Conservation (phyloP, 2,329 filamentous ascomycete genomes). For the Alternaria triticimaculans region DNA sequence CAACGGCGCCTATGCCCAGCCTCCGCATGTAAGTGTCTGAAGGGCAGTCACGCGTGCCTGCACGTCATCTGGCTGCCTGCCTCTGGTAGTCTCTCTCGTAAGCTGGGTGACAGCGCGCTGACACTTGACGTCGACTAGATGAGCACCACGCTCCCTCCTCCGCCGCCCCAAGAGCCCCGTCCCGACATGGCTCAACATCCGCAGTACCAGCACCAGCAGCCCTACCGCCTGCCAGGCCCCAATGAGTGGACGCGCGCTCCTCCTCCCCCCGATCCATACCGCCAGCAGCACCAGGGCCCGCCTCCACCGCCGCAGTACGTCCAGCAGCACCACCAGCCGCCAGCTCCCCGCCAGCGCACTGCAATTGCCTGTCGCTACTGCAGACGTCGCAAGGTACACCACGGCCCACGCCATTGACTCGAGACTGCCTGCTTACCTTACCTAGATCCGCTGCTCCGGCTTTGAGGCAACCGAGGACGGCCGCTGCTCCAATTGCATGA, state of each 20-base stretch:
- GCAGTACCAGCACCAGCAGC: conserved; percentile 50
- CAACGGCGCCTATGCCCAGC: conserved; percentile 46
- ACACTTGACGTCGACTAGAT: conserved; percentile 38
- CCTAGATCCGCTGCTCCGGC: conserved; percentile 75
- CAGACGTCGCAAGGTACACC: conserved; percentile 62
- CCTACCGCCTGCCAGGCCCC: conserved; percentile 55
- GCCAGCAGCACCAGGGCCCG: conserved; percentile 47
- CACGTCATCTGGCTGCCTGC: conserved; percentile 4
- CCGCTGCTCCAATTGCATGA: conserved; percentile 73
- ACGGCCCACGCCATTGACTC: not conserved
- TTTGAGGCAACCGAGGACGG: conserved; percentile 76
- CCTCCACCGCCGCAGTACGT: conserved; percentile 51
- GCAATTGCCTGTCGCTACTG: conserved; percentile 68
- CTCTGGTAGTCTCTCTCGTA: conserved; percentile 2
- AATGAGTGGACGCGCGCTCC: conserved; percentile 53
- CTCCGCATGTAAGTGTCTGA: conserved; percentile 44
- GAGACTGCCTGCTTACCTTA: conserved; percentile 18
- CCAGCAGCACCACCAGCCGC: conserved; percentile 49
- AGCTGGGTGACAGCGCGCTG: conserved; percentile 18
- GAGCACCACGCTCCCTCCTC: conserved; percentile 41
- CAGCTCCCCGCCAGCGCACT: conserved; percentile 65
- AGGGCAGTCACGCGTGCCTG: conserved; percentile 7
- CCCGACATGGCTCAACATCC: conserved; percentile 56
- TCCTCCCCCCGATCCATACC: conserved; percentile 50
- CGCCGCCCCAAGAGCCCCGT: conserved; percentile 47